phyloP scores from a whole-genome alignment of 306 rosid species.

The Parietaria judaica region DNA sequence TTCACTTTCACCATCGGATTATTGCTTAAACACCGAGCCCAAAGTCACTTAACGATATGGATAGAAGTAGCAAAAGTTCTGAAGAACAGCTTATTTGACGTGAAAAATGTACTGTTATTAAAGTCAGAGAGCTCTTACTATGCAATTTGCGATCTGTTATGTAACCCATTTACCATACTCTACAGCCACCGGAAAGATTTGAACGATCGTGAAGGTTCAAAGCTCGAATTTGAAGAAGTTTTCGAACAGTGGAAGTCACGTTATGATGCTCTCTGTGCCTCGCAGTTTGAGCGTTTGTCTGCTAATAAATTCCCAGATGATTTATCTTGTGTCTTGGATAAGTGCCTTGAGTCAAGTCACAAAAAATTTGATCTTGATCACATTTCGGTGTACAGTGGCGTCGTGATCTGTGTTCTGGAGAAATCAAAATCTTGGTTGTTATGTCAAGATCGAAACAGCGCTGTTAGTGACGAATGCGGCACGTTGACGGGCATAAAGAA shows the following conservation, averaged over 20 bases:
- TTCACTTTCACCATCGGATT: conserved; percentile 35
- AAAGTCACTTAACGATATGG: conserved; percentile 56
- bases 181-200: conserved; percentile 26
- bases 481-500: conserved; percentile 22
- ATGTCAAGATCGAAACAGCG: conserved; percentile 24
- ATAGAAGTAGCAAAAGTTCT: conserved; percentile 47
- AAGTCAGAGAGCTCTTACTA: conserved; percentile 34
- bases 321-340: conserved; percentile 33
- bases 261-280: conserved; percentile 39
- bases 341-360: conserved; percentile 26
- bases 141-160: conserved; percentile 42
- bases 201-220: conserved; percentile 21
- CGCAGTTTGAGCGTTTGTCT: conserved; percentile 31
- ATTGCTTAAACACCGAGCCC: conserved; percentile 38
- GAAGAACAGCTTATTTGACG: conserved; percentile 28
- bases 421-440: conserved; percentile 31
- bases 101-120: conserved; percentile 25
- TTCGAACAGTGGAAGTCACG: conserved; percentile 61
- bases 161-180: conserved; percentile 52
- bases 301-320: conserved; percentile 40
- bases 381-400: conserved; percentile 44
- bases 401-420: conserved; percentile 43
- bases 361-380: conserved; percentile 27
- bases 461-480: conserved; percentile 20
- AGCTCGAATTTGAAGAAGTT: conserved; percentile 37